phyloP scores from a whole-genome alignment of 140 eudicot species.

The Erigeron philadelphicus region DNA sequence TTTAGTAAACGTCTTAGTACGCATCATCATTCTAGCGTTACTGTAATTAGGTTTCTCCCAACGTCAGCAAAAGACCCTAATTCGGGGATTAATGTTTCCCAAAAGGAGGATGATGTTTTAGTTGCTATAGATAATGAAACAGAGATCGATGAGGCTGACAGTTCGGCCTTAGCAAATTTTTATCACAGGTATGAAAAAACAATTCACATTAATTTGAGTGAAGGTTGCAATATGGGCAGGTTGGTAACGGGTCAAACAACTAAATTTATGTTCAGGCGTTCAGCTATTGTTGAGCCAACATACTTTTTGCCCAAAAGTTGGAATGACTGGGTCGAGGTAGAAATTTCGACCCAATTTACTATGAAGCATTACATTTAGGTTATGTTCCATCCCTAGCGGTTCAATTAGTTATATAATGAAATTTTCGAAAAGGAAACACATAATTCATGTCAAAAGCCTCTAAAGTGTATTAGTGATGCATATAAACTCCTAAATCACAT shows the following conservation, averaged over 20 bases:
- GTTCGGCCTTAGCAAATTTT: conserved; percentile 55
- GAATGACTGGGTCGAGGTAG: no score
- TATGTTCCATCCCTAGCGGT: no score
- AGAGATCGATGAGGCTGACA: conserved; percentile 60
- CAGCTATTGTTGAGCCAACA: background rate
- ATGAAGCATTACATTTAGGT: no score
- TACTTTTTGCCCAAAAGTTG: background rate
- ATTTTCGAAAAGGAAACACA: no score
- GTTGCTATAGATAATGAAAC: conserved; percentile 58
- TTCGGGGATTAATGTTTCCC: conserved; percentile 46
- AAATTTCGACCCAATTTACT: no score
- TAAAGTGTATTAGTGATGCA: no score
- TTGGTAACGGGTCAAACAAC: background rate
- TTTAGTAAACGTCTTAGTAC: conserved; percentile 73
- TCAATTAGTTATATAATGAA: no score
- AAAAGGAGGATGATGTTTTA: conserved; percentile 49
- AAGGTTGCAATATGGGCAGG: conserved; percentile 3
- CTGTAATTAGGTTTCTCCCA: conserved; percentile 67
- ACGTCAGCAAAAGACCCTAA: conserved; percentile 34
- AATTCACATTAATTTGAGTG: background rate
- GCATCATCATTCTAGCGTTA: conserved; percentile 72
- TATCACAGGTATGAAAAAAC: conserved; percentile 58
- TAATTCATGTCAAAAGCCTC: no score
- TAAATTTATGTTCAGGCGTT: background rate
- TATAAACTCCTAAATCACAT: no score